Conservation (phyloP, 176 grass and related monocot species). For the Puya raimondii region DNA sequence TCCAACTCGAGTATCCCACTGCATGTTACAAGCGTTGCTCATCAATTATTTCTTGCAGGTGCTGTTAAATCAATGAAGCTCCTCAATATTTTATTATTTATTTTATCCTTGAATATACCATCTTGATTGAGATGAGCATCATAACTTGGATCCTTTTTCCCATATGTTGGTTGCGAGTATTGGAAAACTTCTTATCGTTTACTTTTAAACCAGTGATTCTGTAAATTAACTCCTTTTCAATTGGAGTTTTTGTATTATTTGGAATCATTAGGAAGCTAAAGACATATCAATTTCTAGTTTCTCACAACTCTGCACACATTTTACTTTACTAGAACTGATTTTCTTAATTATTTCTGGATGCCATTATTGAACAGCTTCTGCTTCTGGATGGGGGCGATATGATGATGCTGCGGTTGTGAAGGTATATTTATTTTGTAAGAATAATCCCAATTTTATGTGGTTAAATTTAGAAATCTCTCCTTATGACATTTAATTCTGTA, state of each 20-base stretch:
- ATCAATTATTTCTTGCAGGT: slow-evolving; percentile 94
- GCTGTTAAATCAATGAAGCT: slow-evolving; percentile 11
- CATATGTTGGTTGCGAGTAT: too few relatives aligned
- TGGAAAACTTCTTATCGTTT: neutral
- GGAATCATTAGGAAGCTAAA: neutral
- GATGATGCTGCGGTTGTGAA: slow-evolving; percentile 92
- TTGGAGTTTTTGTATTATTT: neutral
- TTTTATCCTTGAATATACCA: slow-evolving; percentile 8
- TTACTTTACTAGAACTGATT: neutral
- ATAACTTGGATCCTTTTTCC: too few relatives aligned
- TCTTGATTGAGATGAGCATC: slow-evolving; percentile 7
- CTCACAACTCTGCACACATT: neutral
- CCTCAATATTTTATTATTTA: slow-evolving; percentile 10
- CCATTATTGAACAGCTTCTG: slow-evolving; percentile 55
- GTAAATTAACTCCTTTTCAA: neutral
- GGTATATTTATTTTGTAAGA: slow-evolving; percentile 19
- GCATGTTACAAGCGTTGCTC: slow-evolving; percentile 67
- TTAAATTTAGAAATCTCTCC: too few relatives aligned
- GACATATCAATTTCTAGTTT: neutral
- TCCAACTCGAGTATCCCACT: slow-evolving; percentile 68
- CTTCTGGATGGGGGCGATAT: slow-evolving; percentile 76
- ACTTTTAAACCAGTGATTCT: neutral
- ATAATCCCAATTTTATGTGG: neutral
- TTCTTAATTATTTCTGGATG: slow-evolving; percentile 18
- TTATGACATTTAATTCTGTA: slow-evolving; percentile 25